Percentiles rank a stretch among this genome's conserved stretches.
These are phyloP conservation scores for Acacia acuminata DNA, from an alignment of 306 rosid species.

Conservation along the genomic window DNA sequence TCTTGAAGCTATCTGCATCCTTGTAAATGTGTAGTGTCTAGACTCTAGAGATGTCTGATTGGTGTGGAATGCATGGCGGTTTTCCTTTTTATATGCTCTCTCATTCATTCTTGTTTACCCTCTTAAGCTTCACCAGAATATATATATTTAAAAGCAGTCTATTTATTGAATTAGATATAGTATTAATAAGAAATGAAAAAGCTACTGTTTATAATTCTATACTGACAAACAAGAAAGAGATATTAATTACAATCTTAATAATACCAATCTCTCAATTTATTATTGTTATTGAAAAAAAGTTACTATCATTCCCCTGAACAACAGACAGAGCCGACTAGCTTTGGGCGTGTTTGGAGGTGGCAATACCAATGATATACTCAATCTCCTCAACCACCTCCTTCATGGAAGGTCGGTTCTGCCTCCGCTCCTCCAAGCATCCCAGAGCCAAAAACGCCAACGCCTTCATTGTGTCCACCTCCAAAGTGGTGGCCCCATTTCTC, in stretches of 20 bases:
- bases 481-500: slow-evolving; percentile 48
- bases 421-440: slow-evolving; percentile 76
- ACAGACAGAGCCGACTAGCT: too few species aligned
- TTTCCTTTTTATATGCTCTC: not conserved
- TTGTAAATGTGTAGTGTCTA: slow-evolving; percentile 35
- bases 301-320: too few species aligned
- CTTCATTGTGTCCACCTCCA: slow-evolving; percentile 76
- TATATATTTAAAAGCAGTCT: too few species aligned
- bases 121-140: not conserved
- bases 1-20: slow-evolving; percentile 31
- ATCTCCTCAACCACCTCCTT: slow-evolving; percentile 77
- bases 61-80: not conserved
- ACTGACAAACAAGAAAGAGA: too few species aligned
- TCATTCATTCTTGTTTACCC: not conserved
- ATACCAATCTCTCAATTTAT: not conserved
- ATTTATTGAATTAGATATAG: too few species aligned
- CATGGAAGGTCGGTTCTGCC: slow-evolving; percentile 90
- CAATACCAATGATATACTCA: slow-evolving; percentile 66
- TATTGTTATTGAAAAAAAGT: not conserved
- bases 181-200: too few species aligned
- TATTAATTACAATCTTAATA: too few species aligned
- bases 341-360: slow-evolving; percentile 40
- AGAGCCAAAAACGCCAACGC: slow-evolving; percentile 72
- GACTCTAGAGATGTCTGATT: not conserved
- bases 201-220: too few species aligned